A percentile compares a stretch with the other conserved stretches of the same genome.
Conservation (phyloP, 345 rosid genomes). For the Firmiana major region DNA sequence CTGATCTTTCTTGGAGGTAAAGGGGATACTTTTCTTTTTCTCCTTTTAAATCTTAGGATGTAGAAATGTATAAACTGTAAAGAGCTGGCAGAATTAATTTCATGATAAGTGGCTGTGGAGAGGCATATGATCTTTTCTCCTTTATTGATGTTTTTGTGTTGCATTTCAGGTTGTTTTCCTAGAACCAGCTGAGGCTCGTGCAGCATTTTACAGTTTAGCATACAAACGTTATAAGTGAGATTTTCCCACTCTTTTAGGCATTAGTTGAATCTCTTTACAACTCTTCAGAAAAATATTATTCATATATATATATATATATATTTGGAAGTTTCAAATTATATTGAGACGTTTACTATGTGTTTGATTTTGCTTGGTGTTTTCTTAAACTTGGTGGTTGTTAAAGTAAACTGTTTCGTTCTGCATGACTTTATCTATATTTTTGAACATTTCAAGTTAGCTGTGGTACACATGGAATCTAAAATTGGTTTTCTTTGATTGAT, state of each 20-base stretch:
- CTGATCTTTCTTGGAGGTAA: not conserved
- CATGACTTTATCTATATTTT: not conserved
- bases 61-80: not conserved
- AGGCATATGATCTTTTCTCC: not conserved
- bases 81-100: not conserved
- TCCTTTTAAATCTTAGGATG: not conserved
- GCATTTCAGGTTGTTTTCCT: constrained; percentile 74
- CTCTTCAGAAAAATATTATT: not conserved
- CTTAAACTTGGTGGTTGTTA: not conserved
- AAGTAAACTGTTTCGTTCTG: not conserved
- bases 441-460: not conserved
- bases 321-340: not conserved
- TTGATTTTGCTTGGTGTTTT: not conserved
- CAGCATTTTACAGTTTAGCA: constrained; percentile 81
- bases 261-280: not conserved
- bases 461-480: constrained; percentile 9
- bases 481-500: constrained; percentile 11
- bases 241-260: constrained; percentile 2
- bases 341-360: not conserved
- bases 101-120: not conserved
- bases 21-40: not conserved
- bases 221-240: constrained; percentile 92
- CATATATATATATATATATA: too few relatives aligned
- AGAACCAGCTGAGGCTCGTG: constrained; percentile 82
- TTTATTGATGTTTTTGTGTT: constrained; percentile 14